Base-by-base conservation (phyloP, 768 basidiomycete genomes). In the Mycena leptocephala region DNA sequence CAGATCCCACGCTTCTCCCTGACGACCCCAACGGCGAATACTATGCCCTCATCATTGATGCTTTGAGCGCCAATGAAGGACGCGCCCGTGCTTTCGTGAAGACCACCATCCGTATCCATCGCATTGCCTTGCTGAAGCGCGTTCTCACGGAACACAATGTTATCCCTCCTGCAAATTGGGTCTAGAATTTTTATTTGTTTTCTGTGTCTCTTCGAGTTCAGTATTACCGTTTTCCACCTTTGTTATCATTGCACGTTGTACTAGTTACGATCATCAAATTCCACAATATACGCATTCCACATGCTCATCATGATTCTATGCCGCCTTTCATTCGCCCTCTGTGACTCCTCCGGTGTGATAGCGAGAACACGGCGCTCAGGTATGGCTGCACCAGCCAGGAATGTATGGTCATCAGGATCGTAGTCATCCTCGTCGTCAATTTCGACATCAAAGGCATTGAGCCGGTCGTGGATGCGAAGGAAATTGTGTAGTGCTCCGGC, bases 271-370 rank as follows among this genome's bases (percentile, higher is more conserved):
- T n/a, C 35, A 22, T 56, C 26, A 32, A 6, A 13, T 37, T 69
- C 67, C 28, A 41, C 67, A 56, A 69, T 69, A 48, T 69, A 69
- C 7, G 58, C 24, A 20, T 14, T 33, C 67, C 67, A 58, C 67
- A 69, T 69, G 35, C 37, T 59, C 35, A 43, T 30, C 37, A 41
- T 41, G 10, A 69, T 59, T 55, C 55, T 14, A 62, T 35, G 43
- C 26, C 35, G 35, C 35, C 35, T 6, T 13, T 6, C 13, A 13
- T 37, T 37, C 6, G 35, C 35, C 35, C 35, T 37, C 35, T 37
- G 35, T 13, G 35, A 37, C 35, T 37, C 35, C 13, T 6, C 35
- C 13, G 35, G 7, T 37, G 35, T 37, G 35, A 37, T 37, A 6
- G 35, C 35, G 13, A 37, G 35, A 37, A 37, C 35, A 6, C 13